Conservation (phyloP, 176 grass and related monocot genomes). For the Tillandsia leiboldiana region DNA sequence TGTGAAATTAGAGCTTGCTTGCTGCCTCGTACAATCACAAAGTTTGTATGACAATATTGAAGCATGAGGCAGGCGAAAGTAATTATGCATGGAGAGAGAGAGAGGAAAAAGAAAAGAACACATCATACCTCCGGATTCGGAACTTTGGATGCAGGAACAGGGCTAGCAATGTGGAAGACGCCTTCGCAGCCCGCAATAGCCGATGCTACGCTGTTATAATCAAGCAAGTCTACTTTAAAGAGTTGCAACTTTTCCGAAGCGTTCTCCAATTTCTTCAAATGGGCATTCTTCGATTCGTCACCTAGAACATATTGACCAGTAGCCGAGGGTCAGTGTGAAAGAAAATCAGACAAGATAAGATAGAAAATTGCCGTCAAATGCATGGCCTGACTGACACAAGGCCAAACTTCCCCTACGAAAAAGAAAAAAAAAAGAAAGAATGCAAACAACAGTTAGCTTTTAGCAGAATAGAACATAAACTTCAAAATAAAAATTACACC, state of each 20-base stretch:
- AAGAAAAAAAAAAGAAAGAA: too few species aligned
- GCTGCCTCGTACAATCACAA: too few species aligned
- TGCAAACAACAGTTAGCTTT: too few species aligned
- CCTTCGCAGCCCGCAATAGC: constrained; percentile 34
- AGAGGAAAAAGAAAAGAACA: too few species aligned
- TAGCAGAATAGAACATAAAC: too few species aligned
- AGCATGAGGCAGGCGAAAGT: too few species aligned
- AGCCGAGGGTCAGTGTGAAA: not conserved
- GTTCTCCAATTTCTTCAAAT: constrained; percentile 26
- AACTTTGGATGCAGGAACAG: constrained; percentile 7
- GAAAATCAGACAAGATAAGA: not conserved
- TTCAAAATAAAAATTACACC: not conserved
- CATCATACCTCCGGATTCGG: constrained; percentile 28
- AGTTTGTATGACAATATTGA: too few species aligned
- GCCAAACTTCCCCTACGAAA: too few species aligned
- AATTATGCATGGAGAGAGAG: too few species aligned
- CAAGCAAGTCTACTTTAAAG: constrained; percentile 43
- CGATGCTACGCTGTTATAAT: constrained; percentile 11
- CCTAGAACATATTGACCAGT: constrained; percentile 11
- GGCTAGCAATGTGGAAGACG: constrained; percentile 46
- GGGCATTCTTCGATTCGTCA: constrained; percentile 22
- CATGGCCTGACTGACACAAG: too few species aligned
- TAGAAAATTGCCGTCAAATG: too few species aligned
- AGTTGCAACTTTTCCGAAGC: constrained; percentile 27
- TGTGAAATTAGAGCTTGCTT: too few species aligned